Base-by-base conservation (phyloP, 2,329 filamentous ascomycete species). In the Fusarium xyrophilum region DNA sequence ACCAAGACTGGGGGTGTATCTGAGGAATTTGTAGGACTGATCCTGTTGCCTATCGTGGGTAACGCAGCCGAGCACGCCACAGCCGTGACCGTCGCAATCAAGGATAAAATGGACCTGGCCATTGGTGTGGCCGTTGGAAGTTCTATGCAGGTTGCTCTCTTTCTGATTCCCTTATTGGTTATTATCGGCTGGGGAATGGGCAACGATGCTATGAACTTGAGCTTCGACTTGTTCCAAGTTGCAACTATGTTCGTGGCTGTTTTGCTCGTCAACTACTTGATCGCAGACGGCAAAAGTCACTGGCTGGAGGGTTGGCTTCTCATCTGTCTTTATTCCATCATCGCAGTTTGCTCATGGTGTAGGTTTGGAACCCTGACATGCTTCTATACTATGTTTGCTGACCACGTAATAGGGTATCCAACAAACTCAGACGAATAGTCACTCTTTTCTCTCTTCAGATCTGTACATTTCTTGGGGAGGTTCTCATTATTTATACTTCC, bases 171-270 rank as follows among this genome's bases (percentile, higher is more conserved):
- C 0, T 81, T 94, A 14, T 85, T 93, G 33, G 90, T 93, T 59
- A 85, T 94, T 38, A 87, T 94, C 36, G 91, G 91, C 56, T 95
- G 92, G 92, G 89, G 88, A 67, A 88, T 93, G 85, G 86, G 81
- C 38, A 78, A 86, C 65, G 88, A 90, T 65, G 84, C 88, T 2
- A 95, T 95, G 92, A 92, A 89, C 23, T 85, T 97, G 8, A 90
- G 90, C 77, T 96, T 97, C 76, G 93, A 96, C 75, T 89, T 89
- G 2, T 97, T 97, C 82, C 93, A 97, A 80, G 89, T 97, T 17
- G 91, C 93, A 25, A 90, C 91, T 40, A 82, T 97, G 40, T 96
- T 97, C 71, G 91, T 96, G 15, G 89, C 92, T 4, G 92, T 93
- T 0, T 87, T 97, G 42, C 84, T 97, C 35, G 91, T 94, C 60